phyloP scores from a whole-genome alignment of 345 rosid genomes.

The Salix brachista region DNA sequence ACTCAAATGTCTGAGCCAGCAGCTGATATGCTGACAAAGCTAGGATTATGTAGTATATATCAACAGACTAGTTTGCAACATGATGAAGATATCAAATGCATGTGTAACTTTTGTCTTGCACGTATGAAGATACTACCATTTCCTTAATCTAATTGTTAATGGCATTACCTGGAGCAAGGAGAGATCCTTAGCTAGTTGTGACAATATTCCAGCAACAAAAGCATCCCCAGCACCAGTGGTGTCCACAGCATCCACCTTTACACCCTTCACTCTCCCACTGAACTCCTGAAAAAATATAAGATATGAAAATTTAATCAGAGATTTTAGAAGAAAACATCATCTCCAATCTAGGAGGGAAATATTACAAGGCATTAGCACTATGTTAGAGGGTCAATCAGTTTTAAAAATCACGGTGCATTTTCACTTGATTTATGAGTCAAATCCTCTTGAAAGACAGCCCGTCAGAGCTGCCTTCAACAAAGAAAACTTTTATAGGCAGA shows the following conservation, averaged over 20 bases:
- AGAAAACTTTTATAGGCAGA: background rate
- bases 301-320: background rate
- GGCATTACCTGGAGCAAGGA: conserved; percentile 72
- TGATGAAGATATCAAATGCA: background rate
- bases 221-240: conserved; percentile 99
- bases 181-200: conserved; percentile 60
- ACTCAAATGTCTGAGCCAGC: background rate
- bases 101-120: background rate
- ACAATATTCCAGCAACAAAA: conserved; percentile 77
- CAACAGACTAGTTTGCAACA: background rate
- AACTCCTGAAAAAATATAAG: conserved; percentile 48
- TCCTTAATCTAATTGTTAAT: background rate
- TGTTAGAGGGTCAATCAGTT: background rate
- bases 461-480: background rate
- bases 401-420: background rate
- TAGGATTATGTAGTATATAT: background rate
- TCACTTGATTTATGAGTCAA: background rate
- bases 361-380: background rate
- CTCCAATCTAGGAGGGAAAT: background rate
- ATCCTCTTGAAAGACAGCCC: background rate
- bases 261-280: conserved; percentile 68
- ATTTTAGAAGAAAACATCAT: background rate
- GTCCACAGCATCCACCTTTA: conserved; percentile 80
- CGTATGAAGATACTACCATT: background rate
- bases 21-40: background rate